A percentile compares a stretch with the other conserved stretches of the same genome.
Conservation (phyloP, 2,329 filamentous ascomycete species). For the Colletotrichum sp. region DNA sequence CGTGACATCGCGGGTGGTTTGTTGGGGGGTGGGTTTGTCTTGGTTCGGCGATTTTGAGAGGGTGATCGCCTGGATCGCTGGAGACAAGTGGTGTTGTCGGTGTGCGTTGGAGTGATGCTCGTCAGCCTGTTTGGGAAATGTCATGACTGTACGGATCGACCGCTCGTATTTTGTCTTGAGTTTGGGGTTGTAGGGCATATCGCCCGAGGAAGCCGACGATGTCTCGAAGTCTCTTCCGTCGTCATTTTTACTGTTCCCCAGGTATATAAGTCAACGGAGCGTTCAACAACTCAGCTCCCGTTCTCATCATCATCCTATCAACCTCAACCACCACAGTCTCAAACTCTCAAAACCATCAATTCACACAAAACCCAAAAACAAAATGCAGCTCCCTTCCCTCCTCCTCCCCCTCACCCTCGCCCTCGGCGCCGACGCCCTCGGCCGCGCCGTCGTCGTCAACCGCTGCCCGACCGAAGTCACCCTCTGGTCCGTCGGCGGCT, state of each 20-base stretch:
- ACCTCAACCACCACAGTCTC: neutral
- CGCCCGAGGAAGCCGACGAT: neutral
- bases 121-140: neutral
- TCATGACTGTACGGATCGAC: neutral
- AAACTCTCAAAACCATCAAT: neutral
- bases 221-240: neutral
- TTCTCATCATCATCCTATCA: neutral
- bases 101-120: neutral
- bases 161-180: neutral
- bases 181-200: neutral
- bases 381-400: slow-evolving; percentile 10
- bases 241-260: neutral
- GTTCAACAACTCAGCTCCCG: neutral
- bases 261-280: neutral
- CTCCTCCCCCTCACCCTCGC: slow-evolving; percentile 25
- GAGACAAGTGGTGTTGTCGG: neutral
- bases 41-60: too few relatives aligned
- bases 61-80: neutral
- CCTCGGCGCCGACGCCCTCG: slow-evolving; percentile 30
- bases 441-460: slow-evolving; percentile 41
- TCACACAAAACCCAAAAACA: neutral
- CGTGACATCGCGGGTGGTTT: neutral
- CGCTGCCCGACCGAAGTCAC: slow-evolving; percentile 38
- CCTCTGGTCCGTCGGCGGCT: slow-evolving; percentile 42
- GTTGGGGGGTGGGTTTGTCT: neutral